phyloP scores from a whole-genome alignment of 495 filamentous ascomycete genomes.

The Annulohypoxylon moriforme region DNA sequence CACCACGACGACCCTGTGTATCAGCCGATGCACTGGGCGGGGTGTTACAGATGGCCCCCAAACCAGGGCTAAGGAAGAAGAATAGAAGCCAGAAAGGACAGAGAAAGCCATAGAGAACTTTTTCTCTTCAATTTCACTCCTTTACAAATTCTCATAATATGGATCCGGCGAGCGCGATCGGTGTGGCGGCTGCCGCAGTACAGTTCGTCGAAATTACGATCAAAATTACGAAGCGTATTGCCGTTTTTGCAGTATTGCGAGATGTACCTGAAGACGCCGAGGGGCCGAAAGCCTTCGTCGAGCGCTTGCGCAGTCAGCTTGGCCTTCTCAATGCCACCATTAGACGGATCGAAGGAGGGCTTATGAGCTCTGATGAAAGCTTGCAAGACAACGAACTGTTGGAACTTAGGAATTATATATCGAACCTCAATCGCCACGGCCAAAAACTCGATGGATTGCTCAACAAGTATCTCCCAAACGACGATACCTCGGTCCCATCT shows the following conservation, averaged over 20 bases:
- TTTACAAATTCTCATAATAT: not conserved
- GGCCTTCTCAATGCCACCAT: slow-evolving; percentile 8
- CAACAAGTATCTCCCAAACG: slow-evolving; percentile 2
- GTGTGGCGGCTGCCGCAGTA: slow-evolving; percentile 6
- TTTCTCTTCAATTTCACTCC: not conserved
- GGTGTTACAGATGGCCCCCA: not conserved
- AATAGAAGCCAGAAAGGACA: no score
- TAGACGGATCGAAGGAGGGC: slow-evolving; percentile 1
- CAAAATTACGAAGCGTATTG: slow-evolving; percentile 10
- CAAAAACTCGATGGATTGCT: not conserved
- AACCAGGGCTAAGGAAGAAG: no score
- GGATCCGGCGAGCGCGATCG: slow-evolving; percentile 7
- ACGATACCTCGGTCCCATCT: not conserved
- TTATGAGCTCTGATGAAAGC: not conserved
- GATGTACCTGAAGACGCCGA: slow-evolving; percentile 1
- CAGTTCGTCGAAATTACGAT: not conserved
- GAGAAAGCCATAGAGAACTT: not conserved
- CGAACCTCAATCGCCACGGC: slow-evolving; percentile 9
- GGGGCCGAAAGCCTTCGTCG: slow-evolving; percentile 5
- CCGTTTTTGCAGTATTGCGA: not conserved
- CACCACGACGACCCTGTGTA: no score
- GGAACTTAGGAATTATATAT: not conserved
- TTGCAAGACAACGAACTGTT: not conserved
- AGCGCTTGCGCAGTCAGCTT: slow-evolving; percentile 8
- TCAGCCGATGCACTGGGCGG: no score